Evolutionary conservation across 805 yeast genomes (phyloP), one percentile per base, ranked within the genome.

Genomic region (Brettanomyces anomalus): DNA sequence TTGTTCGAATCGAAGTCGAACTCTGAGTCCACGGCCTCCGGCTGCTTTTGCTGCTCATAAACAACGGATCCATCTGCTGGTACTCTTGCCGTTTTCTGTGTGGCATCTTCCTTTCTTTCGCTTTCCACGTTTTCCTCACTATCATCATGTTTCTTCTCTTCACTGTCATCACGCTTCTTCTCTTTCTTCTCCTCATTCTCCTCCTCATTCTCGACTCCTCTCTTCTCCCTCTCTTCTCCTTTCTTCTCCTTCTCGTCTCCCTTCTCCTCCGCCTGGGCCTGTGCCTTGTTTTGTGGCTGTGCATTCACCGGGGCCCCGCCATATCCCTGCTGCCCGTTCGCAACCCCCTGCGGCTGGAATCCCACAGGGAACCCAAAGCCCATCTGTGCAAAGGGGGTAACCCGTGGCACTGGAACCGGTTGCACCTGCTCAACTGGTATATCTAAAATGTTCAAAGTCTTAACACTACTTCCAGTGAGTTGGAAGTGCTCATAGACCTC

Each of bases 381-480:
- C 33, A 43, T 52, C 45, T 48, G 61, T 31, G 43, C 54, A 37
- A 43, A 52, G 26, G 48, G 55, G 36, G 44, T 56, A 17, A 48
- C 51, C 39, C 46, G 47, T 33, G 71, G 67, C 43, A 67, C 58
- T 10, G 68, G 65, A 35, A 62, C 74, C 1, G 86, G 82, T 49
- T 71, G 70, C 26, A 82, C 84, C 46, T 76, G 76, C 35, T 78
- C 81, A 45, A 80, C 65, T 4, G 80, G 78, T 32, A 70, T 71
- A 48, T 88, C 97, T 55, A 90, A 71, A 43, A 93, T 93, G 51
- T 79, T 78, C 61, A 93, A 71, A 56, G 85, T 96, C 64, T 85
- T 84, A 18, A 93, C 97, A 54, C 90, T 97, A 20, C 85, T 77
- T 33, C 98, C 98, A 52, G 89, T 77, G 61, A 93, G 84, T 43